These are phyloP conservation scores for Venturiaceae sp. DNA, from an alignment of 2,329 filamentous ascomycete species.

Conservation along the genomic window DNA sequence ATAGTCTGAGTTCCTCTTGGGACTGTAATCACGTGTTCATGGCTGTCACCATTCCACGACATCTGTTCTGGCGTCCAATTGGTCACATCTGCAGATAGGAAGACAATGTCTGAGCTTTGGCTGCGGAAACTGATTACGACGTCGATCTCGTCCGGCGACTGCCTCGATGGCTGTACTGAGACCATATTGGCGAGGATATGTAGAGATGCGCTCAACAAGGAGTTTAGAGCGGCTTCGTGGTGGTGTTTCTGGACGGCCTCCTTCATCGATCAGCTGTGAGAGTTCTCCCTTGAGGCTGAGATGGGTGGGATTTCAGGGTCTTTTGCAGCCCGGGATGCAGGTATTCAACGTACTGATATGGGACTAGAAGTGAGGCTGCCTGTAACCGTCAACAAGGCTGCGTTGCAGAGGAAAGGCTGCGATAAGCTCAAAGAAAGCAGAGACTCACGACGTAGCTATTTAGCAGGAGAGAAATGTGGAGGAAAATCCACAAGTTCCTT, in stretches of 20 bases:
- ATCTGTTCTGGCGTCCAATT: conserved; percentile 3
- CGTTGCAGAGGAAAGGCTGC: neutral
- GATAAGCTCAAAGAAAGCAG: neutral
- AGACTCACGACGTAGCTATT: neutral
- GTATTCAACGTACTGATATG: neutral
- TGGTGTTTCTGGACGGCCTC: neutral
- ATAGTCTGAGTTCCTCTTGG: neutral
- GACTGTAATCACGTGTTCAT: conserved; percentile 6
- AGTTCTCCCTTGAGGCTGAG: neutral
- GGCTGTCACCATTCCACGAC: neutral
- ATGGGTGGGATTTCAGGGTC: neutral
- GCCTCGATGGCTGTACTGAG: conserved; percentile 3
- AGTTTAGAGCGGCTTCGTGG: neutral
- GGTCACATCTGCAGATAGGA: neutral
- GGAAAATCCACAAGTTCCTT: neutral
- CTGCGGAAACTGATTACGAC: conserved; percentile 4
- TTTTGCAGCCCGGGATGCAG: neutral
- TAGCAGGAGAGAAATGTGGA: neutral
- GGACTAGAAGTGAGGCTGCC: neutral
- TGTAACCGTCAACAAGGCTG: neutral
- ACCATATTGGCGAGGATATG: conserved; percentile 5
- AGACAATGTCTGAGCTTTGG: neutral
- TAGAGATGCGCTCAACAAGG: neutral
- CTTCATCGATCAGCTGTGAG: neutral
- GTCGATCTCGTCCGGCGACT: conserved; percentile 3